Evolutionary conservation across 176 grass and related monocot genomes (phyloP).

Genomic region (Lolium perenne): DNA sequence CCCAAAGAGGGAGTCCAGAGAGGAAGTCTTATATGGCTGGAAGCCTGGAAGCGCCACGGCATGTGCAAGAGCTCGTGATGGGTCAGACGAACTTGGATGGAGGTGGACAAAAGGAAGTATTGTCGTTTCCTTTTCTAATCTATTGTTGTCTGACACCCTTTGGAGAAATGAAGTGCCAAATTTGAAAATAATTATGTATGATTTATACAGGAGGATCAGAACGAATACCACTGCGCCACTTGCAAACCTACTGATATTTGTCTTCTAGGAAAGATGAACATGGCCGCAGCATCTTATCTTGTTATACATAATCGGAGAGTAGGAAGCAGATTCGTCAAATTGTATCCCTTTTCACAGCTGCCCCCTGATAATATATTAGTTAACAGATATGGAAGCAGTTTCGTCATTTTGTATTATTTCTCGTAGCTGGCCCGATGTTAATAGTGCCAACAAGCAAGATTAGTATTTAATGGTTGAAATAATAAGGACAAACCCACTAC

Average conservation of each 20-base stretch:
- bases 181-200: not conserved
- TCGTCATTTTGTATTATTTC: not conserved
- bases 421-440: not conserved
- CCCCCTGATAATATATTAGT: too few species aligned
- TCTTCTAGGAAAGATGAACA: too few species aligned
- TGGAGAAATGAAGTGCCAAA: too few species aligned
- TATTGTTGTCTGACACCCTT: not conserved
- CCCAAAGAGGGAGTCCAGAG: too few species aligned
- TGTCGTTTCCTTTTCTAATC: not conserved
- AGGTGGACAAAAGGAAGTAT: too few species aligned
- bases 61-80: too few species aligned
- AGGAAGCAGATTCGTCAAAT: not conserved
- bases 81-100: too few species aligned
- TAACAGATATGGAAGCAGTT: not conserved
- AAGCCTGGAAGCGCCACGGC: too few species aligned
- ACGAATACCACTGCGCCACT: not conserved
- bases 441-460: not conserved
- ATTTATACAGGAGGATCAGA: not conserved
- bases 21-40: too few species aligned
- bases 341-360: not conserved
- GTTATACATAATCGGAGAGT: not conserved
- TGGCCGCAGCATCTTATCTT: not conserved
- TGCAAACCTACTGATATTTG: not conserved
- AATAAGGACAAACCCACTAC: not conserved
- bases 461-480: not conserved